phyloP scores from a whole-genome alignment of 2,329 filamentous ascomycete species.

The Verticillium tricorpus region DNA sequence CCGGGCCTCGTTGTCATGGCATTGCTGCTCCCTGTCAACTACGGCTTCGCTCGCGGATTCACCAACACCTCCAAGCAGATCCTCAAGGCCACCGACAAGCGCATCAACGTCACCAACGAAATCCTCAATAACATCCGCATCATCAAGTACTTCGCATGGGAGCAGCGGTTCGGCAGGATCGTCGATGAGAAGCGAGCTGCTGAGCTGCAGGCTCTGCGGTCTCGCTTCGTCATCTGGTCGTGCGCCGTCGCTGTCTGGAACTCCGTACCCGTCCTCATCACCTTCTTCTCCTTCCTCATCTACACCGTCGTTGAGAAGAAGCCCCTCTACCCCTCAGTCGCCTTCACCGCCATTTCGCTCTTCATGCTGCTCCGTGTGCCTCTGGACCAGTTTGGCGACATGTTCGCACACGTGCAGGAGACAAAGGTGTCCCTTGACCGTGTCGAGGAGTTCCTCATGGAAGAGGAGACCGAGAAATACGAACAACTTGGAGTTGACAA shows the following conservation, averaged over 20 bases:
- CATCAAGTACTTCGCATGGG: slow-evolving; percentile 99
- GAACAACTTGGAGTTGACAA: slow-evolving; percentile 71
- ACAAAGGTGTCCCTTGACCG: slow-evolving; percentile 95
- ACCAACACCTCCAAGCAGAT: slow-evolving; percentile 84
- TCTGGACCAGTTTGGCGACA: slow-evolving; percentile 92
- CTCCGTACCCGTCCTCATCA: slow-evolving; percentile 89
- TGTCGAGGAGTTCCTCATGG: slow-evolving; percentile 87
- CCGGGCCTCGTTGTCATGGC: slow-evolving; percentile 90
- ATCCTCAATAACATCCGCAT: slow-evolving; percentile 96
- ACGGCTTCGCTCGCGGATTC: slow-evolving; percentile 82
- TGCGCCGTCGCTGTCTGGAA: slow-evolving; percentile 93
- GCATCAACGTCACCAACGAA: slow-evolving; percentile 95
- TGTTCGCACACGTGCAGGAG: slow-evolving; percentile 97
- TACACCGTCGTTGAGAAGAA: slow-evolving; percentile 90
- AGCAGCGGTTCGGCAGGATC: slow-evolving; percentile 78
- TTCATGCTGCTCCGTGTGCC: slow-evolving; percentile 93
- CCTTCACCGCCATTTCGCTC: slow-evolving; percentile 92
- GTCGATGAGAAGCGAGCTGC: slow-evolving; percentile 82
- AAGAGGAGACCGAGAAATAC: slow-evolving; percentile 97
- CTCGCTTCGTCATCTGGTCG: slow-evolving; percentile 87
- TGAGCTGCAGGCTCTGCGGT: slow-evolving; percentile 75
- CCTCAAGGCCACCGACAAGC: slow-evolving; percentile 87
- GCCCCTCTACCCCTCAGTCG: slow-evolving; percentile 83
- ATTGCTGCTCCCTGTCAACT: slow-evolving; percentile 83
- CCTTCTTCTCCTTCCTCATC: slow-evolving; percentile 90